Conservation (phyloP, 1,139 yeast genomes). For the Suhomyces bokatorum region DNA sequence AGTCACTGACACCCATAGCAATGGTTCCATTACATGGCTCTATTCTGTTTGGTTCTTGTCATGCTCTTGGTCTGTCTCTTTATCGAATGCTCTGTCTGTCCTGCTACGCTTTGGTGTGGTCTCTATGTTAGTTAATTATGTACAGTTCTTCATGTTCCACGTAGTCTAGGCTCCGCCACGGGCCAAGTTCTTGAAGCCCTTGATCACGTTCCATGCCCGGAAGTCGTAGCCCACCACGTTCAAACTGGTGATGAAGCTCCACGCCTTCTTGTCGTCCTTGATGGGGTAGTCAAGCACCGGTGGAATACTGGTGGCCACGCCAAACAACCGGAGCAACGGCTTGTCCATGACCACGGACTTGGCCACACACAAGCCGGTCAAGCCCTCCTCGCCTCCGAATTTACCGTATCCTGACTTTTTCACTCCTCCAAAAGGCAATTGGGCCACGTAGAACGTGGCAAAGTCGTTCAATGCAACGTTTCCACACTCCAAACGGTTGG, state of each 20-base stretch:
- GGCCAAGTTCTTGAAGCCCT: constrained; percentile 43
- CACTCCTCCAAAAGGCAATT: constrained; percentile 78
- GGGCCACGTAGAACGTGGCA: constrained; percentile 94
- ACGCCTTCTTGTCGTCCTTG: constrained; percentile 74
- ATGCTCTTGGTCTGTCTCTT: too few relatives aligned
- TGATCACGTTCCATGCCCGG: constrained; percentile 63
- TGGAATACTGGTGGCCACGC: constrained; percentile 80
- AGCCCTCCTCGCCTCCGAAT: constrained; percentile 96
- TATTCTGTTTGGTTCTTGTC: too few relatives aligned
- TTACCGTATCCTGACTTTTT: constrained; percentile 94
- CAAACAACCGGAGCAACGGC: constrained; percentile 56
- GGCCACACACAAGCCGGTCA: constrained; percentile 81
- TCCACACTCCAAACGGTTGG: constrained; percentile 69
- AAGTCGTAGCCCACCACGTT: constrained; percentile 85
- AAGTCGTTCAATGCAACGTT: constrained; percentile 96
- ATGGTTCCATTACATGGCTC: too few relatives aligned
- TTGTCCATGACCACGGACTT: constrained; percentile 86
- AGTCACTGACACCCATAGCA: too few relatives aligned
- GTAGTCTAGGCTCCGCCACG: constrained; percentile 28
- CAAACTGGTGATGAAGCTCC: constrained; percentile 81
- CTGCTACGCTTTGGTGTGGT: background rate
- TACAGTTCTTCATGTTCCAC: constrained; percentile 1
- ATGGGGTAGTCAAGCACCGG: constrained; percentile 90
- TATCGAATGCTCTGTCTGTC: too few relatives aligned
- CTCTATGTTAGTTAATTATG: constrained; percentile 4